Evolutionary conservation across 768 basidiomycete species (phyloP).

Genomic region (Lactarius sp.): DNA sequence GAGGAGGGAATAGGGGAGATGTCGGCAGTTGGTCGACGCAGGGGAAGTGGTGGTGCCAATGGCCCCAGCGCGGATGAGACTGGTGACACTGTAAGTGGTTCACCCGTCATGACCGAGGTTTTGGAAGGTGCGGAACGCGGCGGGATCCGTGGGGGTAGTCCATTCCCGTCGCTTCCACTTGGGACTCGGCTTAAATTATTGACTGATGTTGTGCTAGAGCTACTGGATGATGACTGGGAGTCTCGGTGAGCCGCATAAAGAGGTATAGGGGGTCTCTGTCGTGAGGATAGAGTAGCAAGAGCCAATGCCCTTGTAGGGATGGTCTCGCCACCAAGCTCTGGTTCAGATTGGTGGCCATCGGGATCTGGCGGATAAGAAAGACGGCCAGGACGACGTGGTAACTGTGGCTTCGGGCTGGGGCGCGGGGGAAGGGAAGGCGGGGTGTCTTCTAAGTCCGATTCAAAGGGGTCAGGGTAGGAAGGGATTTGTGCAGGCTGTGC

Average conservation of each 20-base stretch:
- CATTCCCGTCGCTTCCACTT: constrained; percentile 13
- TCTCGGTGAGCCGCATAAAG: neutral
- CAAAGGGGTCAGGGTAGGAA: constrained; percentile 9
- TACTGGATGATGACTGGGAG: constrained; percentile 8
- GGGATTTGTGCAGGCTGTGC: neutral
- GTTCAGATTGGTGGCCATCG: constrained; percentile 3
- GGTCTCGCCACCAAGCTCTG: constrained; percentile 1
- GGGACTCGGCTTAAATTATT: neutral
- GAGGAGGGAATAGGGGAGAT: neutral
- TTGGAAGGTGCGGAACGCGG: neutral
- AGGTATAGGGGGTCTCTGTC: neutral
- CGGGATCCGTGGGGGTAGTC: constrained; percentile 9
- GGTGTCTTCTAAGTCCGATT: neutral
- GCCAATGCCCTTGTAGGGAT: neutral
- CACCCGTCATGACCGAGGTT: neutral
- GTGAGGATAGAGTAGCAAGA: neutral
- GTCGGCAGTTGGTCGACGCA: constrained; percentile 7
- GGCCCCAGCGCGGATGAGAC: neutral
- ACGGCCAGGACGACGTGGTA: constrained; percentile 16
- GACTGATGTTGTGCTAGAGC: constrained; percentile 3
- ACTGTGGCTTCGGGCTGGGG: neutral
- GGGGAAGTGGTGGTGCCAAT: constrained; percentile 11
- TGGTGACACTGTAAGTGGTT: constrained; percentile 9
- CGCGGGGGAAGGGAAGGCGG: constrained; percentile 1
- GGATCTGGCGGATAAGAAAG: constrained; percentile 14